Evolutionary conservation across 2,329 filamentous ascomycete species (phyloP), one percentile per base, ranked within the genome.

Genomic region (Apiospora hydei): DNA sequence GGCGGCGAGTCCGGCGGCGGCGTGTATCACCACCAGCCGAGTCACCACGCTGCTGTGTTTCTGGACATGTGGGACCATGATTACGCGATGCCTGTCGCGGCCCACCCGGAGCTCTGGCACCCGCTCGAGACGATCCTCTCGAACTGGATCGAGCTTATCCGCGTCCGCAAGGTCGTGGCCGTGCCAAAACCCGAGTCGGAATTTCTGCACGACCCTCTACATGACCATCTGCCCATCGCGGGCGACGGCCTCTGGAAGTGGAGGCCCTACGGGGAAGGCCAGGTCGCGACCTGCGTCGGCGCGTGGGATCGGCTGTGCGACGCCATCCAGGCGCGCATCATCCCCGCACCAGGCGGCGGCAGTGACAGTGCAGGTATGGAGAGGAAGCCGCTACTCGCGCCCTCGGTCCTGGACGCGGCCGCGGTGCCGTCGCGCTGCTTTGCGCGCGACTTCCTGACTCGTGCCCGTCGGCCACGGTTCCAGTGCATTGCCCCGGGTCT

Each of bases 221-320:
- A n/a, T n/a, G n/a, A n/a, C n/a, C n/a, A n/a, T n/a, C n/a, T n/a
- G n/a, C n/a, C n/a, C n/a, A n/a, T n/a, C n/a, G n/a, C n/a, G 44
- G 53, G 49, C 34, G 24, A 41, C 30, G 79, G 79, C 61, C 76
- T 76, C 38, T 82, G 80, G 80, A 73, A 75, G 43, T 81, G 77
- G 78, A 75, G 71, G 64, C 74, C 80, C 6, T 82, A 82, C 61
- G 73, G 78, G 71, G 76, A 78, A 34, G 72, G 72, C 43, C 78
- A 81, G 70, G 76, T 81, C 64, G 70, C 61, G 67, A 38, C 57
- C 43, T 76, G 75, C 41, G 67, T 81, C 66, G 47, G 24, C 46
- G 76, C 75, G 8, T 81, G 74, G 73, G 75, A 80, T 69, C 76
- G 74, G 24, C 72, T 80, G 1, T 75, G 72, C 38, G 69, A 75